Evolutionary conservation across 495 filamentous ascomycete species (phyloP).

Genomic region (Chlorociboria aeruginascens): DNA sequence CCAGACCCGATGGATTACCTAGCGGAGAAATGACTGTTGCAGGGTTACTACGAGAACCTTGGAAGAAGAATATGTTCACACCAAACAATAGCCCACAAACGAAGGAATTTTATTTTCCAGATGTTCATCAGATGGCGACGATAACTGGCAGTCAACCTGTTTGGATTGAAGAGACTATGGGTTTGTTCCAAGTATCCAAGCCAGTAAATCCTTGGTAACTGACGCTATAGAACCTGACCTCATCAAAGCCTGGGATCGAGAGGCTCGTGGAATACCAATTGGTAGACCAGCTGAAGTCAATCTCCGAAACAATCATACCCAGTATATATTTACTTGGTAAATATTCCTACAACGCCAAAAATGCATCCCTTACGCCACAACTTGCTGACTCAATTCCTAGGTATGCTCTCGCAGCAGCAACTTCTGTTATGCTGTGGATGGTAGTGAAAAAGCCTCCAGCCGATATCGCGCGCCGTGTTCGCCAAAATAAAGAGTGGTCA

Average conservation of each 20-base stretch:
- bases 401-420: conserved; percentile 81
- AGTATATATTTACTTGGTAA: conserved; percentile 99
- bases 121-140: conserved; percentile 85
- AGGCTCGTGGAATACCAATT: conserved; percentile 78
- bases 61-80: conserved; percentile 96
- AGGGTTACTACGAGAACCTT: conserved; percentile 77
- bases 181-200: conserved; percentile 31
- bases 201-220: conserved; percentile 5
- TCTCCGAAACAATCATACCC: conserved; percentile 87
- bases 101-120: conserved; percentile 88
- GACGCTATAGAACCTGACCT: conserved; percentile 58
- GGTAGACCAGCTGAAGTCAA: conserved; percentile 87
- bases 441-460: conserved; percentile 73
- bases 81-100: conserved; percentile 74
- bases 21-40: conserved; percentile 60
- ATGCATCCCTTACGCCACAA: not conserved
- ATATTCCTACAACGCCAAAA: conserved; percentile 4
- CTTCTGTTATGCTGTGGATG: conserved; percentile 91
- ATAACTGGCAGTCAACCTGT: conserved; percentile 75
- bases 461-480: conserved; percentile 59
- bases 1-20: conserved; percentile 47
- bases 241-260: conserved; percentile 54
- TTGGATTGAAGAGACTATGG: conserved; percentile 94
- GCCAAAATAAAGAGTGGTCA: conserved; percentile 74
- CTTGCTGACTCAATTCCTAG: conserved; percentile 29